A percentile compares a stretch with the other conserved stretches of the same genome.
Evolutionary conservation across 108 stramenopile genomes (phyloP).

Genomic region (Pseudonitzschia delicatissima): DNA sequence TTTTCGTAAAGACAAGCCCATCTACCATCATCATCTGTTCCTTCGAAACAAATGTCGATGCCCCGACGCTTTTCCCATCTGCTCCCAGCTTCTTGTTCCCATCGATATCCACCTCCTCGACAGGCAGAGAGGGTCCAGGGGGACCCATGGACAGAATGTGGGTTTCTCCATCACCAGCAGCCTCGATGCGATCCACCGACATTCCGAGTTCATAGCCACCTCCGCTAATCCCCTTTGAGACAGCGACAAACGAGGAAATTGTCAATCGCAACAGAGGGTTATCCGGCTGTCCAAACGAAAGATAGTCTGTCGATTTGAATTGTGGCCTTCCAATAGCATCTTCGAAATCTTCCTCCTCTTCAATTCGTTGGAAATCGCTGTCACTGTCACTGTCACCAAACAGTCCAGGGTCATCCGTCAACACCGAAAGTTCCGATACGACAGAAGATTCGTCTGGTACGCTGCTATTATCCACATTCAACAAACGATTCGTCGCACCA

Average conservation of each 20-base stretch:
- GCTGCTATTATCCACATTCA: background rate
- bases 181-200: constrained; percentile 17
- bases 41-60: constrained; percentile 1
- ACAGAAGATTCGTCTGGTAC: constrained; percentile 23
- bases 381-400: constrained; percentile 5
- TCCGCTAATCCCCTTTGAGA: constrained; percentile 23
- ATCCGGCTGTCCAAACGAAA: constrained; percentile 39
- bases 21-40: background rate
- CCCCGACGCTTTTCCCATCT: background rate
- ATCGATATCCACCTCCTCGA: constrained; percentile 21
- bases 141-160: constrained; percentile 23
- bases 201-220: constrained; percentile 20
- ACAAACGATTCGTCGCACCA: background rate
- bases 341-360: constrained; percentile 28
- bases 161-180: constrained; percentile 6
- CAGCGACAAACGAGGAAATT: constrained; percentile 10
- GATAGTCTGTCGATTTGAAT: constrained; percentile 45
- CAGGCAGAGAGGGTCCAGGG: constrained; percentile 8
- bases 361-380: constrained; percentile 7
- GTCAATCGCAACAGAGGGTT: constrained; percentile 31
- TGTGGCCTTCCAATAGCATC: constrained; percentile 15
- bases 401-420: constrained; percentile 42
- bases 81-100: background rate
- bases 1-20: background rate
- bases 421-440: constrained; percentile 37